Conservation (phyloP, 371 early-diverging fungal species). For the Haplosporangium sp. region DNA sequence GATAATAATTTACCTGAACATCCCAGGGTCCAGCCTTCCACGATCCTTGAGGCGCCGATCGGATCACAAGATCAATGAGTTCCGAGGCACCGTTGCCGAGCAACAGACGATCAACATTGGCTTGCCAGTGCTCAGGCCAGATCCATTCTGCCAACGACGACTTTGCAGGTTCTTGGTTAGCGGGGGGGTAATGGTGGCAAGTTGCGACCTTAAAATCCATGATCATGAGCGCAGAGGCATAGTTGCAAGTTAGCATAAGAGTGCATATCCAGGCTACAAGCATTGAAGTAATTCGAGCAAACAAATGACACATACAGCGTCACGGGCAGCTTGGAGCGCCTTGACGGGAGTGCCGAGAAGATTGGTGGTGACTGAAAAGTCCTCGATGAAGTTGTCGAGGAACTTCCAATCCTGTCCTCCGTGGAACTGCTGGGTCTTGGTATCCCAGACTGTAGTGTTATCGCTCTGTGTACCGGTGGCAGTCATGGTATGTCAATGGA, state of each 20-base stretch:
- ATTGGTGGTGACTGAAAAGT: constrained; percentile 91
- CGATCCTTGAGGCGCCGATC: constrained; percentile 73
- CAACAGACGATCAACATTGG: constrained; percentile 67
- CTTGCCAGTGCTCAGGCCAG: constrained; percentile 69
- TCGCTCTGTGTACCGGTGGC: constrained; percentile 4
- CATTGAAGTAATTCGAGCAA: neutral
- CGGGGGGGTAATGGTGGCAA: constrained; percentile 88
- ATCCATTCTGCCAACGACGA: constrained; percentile 81
- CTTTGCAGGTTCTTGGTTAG: constrained; percentile 90
- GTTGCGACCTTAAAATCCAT: constrained; percentile 61
- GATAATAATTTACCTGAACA: constrained; percentile 64
- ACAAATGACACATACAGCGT: constrained; percentile 67
- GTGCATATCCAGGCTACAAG: neutral
- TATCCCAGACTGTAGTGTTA: constrained; percentile 71
- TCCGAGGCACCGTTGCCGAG: constrained; percentile 91
- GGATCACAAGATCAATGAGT: constrained; percentile 84
- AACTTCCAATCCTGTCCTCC: constrained; percentile 90
- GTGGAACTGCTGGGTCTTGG: constrained; percentile 86
- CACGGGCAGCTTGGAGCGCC: constrained; percentile 77
- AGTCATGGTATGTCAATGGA: constrained; percentile 14
- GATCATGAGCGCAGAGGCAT: neutral
- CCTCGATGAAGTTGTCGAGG: constrained; percentile 85
- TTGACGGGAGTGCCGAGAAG: constrained; percentile 80
- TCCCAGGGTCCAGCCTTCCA: constrained; percentile 89
- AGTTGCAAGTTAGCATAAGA: neutral